Conservation (phyloP, 192 early-diverging fungal genomes). For the Rhizophagus prolifer region DNA sequence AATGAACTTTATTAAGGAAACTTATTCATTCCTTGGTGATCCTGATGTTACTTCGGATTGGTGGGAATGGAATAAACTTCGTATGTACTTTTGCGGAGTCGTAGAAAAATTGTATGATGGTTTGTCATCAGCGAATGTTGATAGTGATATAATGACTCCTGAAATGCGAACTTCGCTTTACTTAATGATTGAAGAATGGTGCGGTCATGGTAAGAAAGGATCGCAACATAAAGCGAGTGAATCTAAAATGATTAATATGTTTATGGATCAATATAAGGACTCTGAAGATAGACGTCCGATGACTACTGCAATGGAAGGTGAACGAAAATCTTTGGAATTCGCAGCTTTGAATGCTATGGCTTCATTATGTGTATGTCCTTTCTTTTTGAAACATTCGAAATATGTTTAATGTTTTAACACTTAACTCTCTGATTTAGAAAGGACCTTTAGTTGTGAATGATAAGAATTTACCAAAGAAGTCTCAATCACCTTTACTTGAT, state of each 20-base stretch:
- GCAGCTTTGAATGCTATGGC: slow-evolving; percentile 89
- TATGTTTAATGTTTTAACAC: background rate
- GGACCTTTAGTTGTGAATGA: slow-evolving; percentile 2
- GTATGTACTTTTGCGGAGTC: slow-evolving; percentile 87
- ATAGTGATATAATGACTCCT: slow-evolving; percentile 64
- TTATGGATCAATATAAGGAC: slow-evolving; percentile 75
- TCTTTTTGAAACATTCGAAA: background rate
- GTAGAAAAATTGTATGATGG: slow-evolving; percentile 82
- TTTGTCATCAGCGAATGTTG: slow-evolving; percentile 49
- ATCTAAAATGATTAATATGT: slow-evolving; percentile 61
- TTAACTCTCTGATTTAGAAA: slow-evolving; percentile 9
- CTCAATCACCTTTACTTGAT: slow-evolving; percentile 39
- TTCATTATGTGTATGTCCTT: slow-evolving; percentile 63
- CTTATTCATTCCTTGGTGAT: slow-evolving; percentile 73
- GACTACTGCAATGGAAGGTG: slow-evolving; percentile 70
- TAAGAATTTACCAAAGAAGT: background rate
- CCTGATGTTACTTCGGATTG: slow-evolving; percentile 75
- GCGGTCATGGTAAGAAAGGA: slow-evolving; percentile 73
- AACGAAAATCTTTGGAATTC: slow-evolving; percentile 72
- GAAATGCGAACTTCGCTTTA: slow-evolving; percentile 77
- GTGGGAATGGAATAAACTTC: slow-evolving; percentile 87
- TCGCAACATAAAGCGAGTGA: slow-evolving; percentile 61
- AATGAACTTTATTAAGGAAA: slow-evolving; percentile 77
- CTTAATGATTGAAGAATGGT: slow-evolving; percentile 90
- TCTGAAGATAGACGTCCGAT: slow-evolving; percentile 60